These are phyloP conservation scores for Tilletia walkeri DNA, from an alignment of 1,284 basidiomycete genomes.

Conservation along the genomic window DNA sequence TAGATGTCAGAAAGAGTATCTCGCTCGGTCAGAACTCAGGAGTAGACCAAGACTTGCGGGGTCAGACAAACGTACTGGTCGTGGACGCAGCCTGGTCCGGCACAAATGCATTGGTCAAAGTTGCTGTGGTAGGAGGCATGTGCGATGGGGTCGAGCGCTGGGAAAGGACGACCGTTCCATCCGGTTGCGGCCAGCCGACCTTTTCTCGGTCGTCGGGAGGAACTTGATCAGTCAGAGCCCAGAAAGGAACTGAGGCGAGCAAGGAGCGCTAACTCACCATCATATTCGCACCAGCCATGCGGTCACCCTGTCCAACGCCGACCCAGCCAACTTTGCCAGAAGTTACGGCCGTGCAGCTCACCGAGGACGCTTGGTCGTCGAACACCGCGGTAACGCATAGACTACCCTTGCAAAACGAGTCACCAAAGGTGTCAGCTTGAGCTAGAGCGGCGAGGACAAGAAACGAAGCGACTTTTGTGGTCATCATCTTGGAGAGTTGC, in stretches of 20 bases:
- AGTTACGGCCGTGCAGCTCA: not conserved
- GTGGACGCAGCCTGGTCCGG: not conserved
- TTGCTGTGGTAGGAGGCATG: not conserved
- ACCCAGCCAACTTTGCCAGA: conserved; percentile 14
- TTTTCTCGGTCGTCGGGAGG: not conserved
- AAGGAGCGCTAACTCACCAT: conserved; percentile 13
- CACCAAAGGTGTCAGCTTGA: not conserved
- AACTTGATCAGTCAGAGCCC: not conserved
- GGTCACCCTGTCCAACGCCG: not conserved
- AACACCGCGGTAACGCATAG: not conserved
- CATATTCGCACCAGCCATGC: conserved; percentile 12
- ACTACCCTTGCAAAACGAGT: not conserved
- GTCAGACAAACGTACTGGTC: not conserved
- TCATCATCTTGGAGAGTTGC: not conserved
- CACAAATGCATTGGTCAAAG: not conserved
- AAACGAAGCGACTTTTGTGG: not conserved
- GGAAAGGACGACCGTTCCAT: conserved; percentile 3
- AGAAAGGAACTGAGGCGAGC: not conserved
- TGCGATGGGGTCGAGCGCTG: not conserved
- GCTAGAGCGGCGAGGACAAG: not conserved
- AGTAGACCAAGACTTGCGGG: not conserved
- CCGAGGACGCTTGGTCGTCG: not conserved
- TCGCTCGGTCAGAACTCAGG: not conserved
- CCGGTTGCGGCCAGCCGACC: conserved; percentile 8
- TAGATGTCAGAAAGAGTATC: not conserved